Evolutionary conservation across 495 filamentous ascomycete genomes (phyloP), one percentile per base, ranked within the genome.

Genomic region (Hypoxylon trugodes): DNA sequence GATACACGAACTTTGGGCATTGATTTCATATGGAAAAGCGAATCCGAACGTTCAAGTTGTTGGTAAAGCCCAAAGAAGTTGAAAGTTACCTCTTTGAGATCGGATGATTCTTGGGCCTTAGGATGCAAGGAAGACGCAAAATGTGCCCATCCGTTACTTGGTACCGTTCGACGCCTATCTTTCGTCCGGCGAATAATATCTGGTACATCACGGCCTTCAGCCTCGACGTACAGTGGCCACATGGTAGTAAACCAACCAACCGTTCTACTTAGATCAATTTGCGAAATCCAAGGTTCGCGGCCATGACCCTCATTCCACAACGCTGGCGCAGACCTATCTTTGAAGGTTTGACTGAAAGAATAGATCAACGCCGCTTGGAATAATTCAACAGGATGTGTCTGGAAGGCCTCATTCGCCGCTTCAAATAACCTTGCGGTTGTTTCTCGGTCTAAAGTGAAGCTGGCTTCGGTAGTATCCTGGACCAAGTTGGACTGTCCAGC

Each of bases 201-300:
- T 1, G 64, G 6, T 10, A 61, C 33, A 21, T 64, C 22, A 38
- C 9, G 6, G 8, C 21, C 40, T 2, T 59, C 8, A 9, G n/a
- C 15, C 10, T 24, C n/a, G 38, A 59, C 18, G 40, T 22, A 13
- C 18, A 86, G 74, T 0, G 83, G 83, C 32, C 78, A 79, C 21
- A 85, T 60, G 1, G 79, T 81, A 0, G 82, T 86, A 51, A 86
- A 86, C 82, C 83, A 86, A 10, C 84, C 84, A 13, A 86, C 76
- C 7, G 83, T 86, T 30, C 79, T 73, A 1, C 82, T 83, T 9
- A 86, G 71, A 60, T 86, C 82, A 9, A 84, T 78, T 2, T 69
- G 58, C 1, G 70, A 21, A 53, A 82, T 78, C 79, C 79, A 85
- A 0, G 75, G 61, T 51, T 85, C 82, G 19, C 84, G 68, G 4